Evolutionary conservation across 768 basidiomycete genomes (phyloP).

Genomic region (Hygrocybe coccinea): DNA sequence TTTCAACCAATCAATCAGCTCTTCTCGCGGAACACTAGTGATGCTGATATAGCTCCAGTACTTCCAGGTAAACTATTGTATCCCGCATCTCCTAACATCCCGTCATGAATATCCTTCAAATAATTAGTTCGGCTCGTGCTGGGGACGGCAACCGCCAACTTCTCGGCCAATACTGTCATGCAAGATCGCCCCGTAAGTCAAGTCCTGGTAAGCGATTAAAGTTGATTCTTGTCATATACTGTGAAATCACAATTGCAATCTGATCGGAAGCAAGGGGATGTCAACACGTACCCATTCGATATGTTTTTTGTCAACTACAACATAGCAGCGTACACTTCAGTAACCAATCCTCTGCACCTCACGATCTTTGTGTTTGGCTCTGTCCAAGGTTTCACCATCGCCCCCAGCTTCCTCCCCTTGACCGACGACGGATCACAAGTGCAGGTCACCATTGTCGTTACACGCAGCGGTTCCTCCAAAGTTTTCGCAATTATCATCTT

Average conservation of each 20-base stretch:
- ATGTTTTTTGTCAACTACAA: conserved; percentile 1
- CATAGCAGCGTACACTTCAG: neutral
- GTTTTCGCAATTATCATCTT: conserved; percentile 4
- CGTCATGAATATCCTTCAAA: no score
- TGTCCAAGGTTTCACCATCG: neutral
- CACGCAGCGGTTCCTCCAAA: conserved; percentile 5
- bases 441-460: neutral
- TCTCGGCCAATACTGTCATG: neutral
- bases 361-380: neutral
- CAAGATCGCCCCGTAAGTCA: neutral
- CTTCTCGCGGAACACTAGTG: neutral
- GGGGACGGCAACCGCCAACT: neutral
- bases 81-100: neutral
- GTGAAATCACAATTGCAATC: neutral
- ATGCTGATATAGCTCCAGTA: neutral
- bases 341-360: neutral
- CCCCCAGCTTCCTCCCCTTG: no score
- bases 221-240: no score
- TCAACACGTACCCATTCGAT: conserved; percentile 9
- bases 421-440: conserved; percentile 3
- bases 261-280: neutral
- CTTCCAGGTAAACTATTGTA: neutral
- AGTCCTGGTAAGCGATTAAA: neutral
- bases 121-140: neutral
- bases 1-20: neutral